These are phyloP conservation scores for Hibiscus syriacus DNA, from an alignment of 345 rosid species.

Conservation along the genomic window DNA sequence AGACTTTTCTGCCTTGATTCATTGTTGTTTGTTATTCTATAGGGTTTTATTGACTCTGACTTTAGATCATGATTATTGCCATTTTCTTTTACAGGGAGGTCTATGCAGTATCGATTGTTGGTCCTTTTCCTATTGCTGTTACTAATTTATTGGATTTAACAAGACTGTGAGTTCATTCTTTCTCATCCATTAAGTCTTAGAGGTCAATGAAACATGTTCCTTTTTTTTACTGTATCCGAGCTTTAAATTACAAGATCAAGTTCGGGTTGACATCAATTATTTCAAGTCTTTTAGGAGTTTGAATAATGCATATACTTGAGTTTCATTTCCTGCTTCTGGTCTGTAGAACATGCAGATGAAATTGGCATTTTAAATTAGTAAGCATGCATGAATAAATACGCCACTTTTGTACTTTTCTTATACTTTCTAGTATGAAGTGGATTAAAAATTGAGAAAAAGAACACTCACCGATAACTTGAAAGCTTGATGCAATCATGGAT, in stretches of 20 bases:
- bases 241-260: background rate
- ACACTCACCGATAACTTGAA: background rate
- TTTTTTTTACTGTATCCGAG: background rate
- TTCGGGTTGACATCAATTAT: background rate
- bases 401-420: background rate
- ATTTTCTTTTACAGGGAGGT: slow-evolving; percentile 61
- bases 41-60: background rate
- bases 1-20: background rate
- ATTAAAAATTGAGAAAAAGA: background rate
- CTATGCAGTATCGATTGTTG: slow-evolving; percentile 91
- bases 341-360: background rate
- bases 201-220: background rate
- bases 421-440: background rate
- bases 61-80: background rate
- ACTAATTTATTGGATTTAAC: slow-evolving; percentile 89
- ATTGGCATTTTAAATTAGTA: background rate
- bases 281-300: background rate
- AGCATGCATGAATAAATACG: background rate
- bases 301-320: background rate
- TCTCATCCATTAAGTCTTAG: background rate
- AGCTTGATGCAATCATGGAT: background rate
- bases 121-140: slow-evolving; percentile 94
- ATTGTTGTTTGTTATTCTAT: background rate
- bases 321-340: background rate
- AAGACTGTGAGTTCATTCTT: slow-evolving; percentile 54